Evolutionary conservation across 169 alveolate genomes (phyloP), one percentile per base, ranked within the genome.

Genomic region (Cryptosporidium muris): DNA sequence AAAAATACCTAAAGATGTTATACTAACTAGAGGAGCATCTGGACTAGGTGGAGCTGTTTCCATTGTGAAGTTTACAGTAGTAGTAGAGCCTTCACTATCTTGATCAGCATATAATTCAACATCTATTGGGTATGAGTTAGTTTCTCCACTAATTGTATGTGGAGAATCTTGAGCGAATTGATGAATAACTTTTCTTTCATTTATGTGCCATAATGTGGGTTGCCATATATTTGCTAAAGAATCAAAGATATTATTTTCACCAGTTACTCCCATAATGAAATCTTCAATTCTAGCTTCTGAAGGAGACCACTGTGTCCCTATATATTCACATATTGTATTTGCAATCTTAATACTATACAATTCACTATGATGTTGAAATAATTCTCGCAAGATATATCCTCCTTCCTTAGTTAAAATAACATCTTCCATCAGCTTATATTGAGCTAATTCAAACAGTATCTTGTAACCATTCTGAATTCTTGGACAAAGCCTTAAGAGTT

Each of bases 221-320:
- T 74, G 85, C 85, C 85, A 74, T 45, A 45, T 48, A 34, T 42
- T 36, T 40, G 85, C 40, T 37, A 74, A 58, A 8, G 85, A 66
- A 62, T 74, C 85, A 47, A 74, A 74, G 7, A 74, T 58, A 34
- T 58, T 42, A 34, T 43, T 74, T 38, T 54, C 74, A 40, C 45
- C 66, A 9, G 85, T 74, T 25, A 74, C 62, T 4, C 85, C 85
- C 48, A 43, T 74, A 6, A 74, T 43, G 49, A 74, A 74, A 16
- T 74, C 85, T 63, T 74, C 85, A 42, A 74, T 68, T 12, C n/a
- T 74, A 43, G 68, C 54, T 45, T 43, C 40, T 9, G 54, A 66
- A n/a, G 85, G 85, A 12, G 85, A 58, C 85, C 85, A 74, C 36
- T 74, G 85, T 34, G 74, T 63, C 48, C 85, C 85, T 11, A 74